These are phyloP conservation scores for Coleophoma cylindrospora DNA, from an alignment of 2,329 filamentous ascomycete genomes.

Conservation along the genomic window DNA sequence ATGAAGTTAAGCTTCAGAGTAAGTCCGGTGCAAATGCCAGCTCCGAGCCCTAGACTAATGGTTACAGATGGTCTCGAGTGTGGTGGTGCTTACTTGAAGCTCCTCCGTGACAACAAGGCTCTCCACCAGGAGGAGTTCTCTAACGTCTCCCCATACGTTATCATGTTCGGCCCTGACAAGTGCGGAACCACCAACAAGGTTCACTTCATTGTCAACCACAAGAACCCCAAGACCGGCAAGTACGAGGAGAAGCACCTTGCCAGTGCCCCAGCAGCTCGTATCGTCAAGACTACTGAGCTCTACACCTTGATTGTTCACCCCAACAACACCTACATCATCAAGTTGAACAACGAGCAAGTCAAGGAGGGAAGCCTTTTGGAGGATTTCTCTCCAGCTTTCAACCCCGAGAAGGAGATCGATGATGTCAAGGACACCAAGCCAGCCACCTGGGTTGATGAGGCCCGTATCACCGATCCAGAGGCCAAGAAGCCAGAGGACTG, in stretches of 20 bases:
- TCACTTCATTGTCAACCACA: constrained; percentile 99
- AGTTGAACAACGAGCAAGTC: constrained; percentile 83
- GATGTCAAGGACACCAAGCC: constrained; percentile 93
- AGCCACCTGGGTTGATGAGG: constrained; percentile 90
- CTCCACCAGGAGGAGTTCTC: constrained; percentile 97
- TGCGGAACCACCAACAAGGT: constrained; percentile 99
- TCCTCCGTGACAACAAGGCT: constrained; percentile 94
- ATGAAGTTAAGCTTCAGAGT: constrained; percentile 99
- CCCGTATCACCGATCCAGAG: constrained; percentile 85
- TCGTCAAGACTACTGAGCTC: constrained; percentile 86
- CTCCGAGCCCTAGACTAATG: neutral
- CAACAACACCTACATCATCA: constrained; percentile 91
- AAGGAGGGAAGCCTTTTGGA: constrained; percentile 90
- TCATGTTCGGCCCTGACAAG: constrained; percentile 99
- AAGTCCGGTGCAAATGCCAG: constrained; percentile 33
- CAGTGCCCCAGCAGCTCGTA: constrained; percentile 76
- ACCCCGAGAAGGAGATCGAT: constrained; percentile 91
- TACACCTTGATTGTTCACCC: constrained; percentile 97
- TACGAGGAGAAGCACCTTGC: constrained; percentile 99
- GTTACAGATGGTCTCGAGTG: constrained; percentile 83
- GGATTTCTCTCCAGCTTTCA: constrained; percentile 90
- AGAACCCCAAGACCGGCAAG: constrained; percentile 99
- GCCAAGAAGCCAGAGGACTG: constrained; percentile 97
- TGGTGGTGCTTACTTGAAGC: constrained; percentile 98
- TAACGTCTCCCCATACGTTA: constrained; percentile 94